Base-by-base conservation (phyloP, 1,284 basidiomycete genomes). In the Ceratobasidium sp. region DNA sequence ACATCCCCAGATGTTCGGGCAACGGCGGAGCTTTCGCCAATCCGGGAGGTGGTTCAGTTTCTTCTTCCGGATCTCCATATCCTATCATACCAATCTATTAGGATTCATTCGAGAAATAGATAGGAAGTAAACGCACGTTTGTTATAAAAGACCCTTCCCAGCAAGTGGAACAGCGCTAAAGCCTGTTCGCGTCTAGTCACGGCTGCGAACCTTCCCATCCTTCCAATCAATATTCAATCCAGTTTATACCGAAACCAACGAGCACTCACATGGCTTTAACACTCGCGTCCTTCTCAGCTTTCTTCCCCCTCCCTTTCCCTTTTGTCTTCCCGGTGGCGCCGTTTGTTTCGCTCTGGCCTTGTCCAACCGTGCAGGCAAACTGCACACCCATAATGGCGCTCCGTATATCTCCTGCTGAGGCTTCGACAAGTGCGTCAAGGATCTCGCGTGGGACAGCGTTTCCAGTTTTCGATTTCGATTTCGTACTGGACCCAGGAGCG, bases 121-220 rank as follows among this genome's bases (percentile, higher is more conserved):
- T 13, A 2, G 28, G 0, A 30, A 38, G 55, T 9, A 4, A n/a
- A 82, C 88, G 73, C 73, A 94, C 97, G 88, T 82, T 98, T 99
- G 81, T 98, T 98, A 81, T 97, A 99, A 62, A 99, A 81, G 1
- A 98, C 87, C 82, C 94, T 97, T 6, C 97, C 98, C 44, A 99
- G 83, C 7, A 98, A 84, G 82, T 98, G 98, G 78, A 98, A 99
- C 47, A 99, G 83, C 1, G 88, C 90, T 9, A 99, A 83, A 71
- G 90, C 92, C 77, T 95, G 91, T 78, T 98, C 97, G 61, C 95
- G 85, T 67, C 91, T 83, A 18, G 93, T 92, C 0, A 95, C 85
- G 1, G 88, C 86, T 78, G 94, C 90, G 76, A 95, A 76, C 18
- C 82, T 84, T 57, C 7, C 9, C 13, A 38, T 46, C 74, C 73